Base-by-base conservation (phyloP, 257 asterid genomes). In the Lycium barbarum region DNA sequence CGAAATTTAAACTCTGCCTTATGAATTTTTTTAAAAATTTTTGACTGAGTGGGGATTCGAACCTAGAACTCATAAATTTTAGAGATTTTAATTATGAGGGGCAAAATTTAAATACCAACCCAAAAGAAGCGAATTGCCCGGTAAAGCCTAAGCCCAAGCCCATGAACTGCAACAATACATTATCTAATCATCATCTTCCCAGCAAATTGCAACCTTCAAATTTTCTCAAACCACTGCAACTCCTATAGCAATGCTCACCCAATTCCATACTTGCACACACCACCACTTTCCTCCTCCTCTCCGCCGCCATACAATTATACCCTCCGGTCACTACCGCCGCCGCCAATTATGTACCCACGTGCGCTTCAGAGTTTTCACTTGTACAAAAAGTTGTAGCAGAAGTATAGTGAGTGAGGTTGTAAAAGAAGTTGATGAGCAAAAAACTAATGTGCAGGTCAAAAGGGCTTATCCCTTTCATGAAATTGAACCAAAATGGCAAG, bases 401-500 rank as follows among this genome's bases (percentile, higher is more conserved):
- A 65, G 63, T 49, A 62, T 45, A 80, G 61, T 71, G 63, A 38
- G 22, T 49, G 78, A 70, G 66, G 70, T 20, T 26, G 61, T 79
- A 15, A 35, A 71, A 8, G 71, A 13, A 36, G 84, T 72, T 57
- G 82, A 74, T 49, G 83, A 73, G 73, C 84, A 79, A 45, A 87
- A 78, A 26, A 20, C 53, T 35, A 82, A 72, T 14, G 67, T 67
- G 57, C 89, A 80, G 80, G 92, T 76, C 80, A 94, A 90, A 87
- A 95, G 92, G 86, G 93, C 96, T 18, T 97, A 95, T 58, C 98
- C 98, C 6, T 97, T 95, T 88, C 93, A 91, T 47, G 97, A 91
- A 84, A 93, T 97, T 26, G 99, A 97, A 89, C 91, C 97, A 14
- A 94, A 93, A 86, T 97, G 99, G 98, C 99, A 95, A 94, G 90